phyloP scores from a whole-genome alignment of 352 stramenopile species.

The Phytophthora multivora region DNA sequence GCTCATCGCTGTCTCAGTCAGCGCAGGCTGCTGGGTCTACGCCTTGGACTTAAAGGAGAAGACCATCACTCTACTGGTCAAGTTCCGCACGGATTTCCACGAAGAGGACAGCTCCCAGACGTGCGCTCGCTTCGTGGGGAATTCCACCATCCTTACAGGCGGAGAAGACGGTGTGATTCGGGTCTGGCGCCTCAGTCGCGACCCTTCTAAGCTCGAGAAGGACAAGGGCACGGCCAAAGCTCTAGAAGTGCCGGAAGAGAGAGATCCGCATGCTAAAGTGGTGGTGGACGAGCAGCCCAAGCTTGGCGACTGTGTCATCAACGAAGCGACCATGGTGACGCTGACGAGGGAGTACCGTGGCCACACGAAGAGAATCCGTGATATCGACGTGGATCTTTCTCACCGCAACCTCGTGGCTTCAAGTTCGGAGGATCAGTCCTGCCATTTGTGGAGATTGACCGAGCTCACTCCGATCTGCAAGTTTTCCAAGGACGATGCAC shows the following conservation, averaged over 20 bases:
- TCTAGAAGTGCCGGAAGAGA: slow-evolving; percentile 29
- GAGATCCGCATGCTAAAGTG: slow-evolving; percentile 31
- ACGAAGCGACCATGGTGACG: slow-evolving; percentile 54
- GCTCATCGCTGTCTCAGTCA: slow-evolving; percentile 80
- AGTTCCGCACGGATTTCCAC: slow-evolving; percentile 85
- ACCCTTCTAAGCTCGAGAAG: slow-evolving; percentile 58
- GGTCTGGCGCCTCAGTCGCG: slow-evolving; percentile 62
- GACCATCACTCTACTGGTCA: slow-evolving; percentile 67
- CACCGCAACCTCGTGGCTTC: slow-evolving; percentile 81
- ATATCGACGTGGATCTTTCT: slow-evolving; percentile 80
- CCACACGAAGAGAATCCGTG: slow-evolving; percentile 81
- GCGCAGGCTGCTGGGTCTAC: slow-evolving; percentile 79
- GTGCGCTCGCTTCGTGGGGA: slow-evolving; percentile 80
- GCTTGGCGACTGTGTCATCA: slow-evolving; percentile 62
- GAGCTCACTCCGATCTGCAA: slow-evolving; percentile 64
- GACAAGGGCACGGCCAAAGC: slow-evolving; percentile 43
- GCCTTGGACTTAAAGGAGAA: slow-evolving; percentile 61
- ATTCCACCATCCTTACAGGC: slow-evolving; percentile 77
- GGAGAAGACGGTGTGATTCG: slow-evolving; percentile 83
- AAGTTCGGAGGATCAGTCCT: slow-evolving; percentile 79
- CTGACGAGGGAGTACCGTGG: slow-evolving; percentile 76
- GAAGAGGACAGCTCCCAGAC: slow-evolving; percentile 74
- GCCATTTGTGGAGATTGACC: slow-evolving; percentile 81
- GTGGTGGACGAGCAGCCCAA: slow-evolving; percentile 41
- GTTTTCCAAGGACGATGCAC: slow-evolving; percentile 79